A percentile compares a stretch with the other conserved stretches of the same genome.
phyloP scores from a whole-genome alignment of 2,329 filamentous ascomycete genomes.

The Juglanconis sp. region DNA sequence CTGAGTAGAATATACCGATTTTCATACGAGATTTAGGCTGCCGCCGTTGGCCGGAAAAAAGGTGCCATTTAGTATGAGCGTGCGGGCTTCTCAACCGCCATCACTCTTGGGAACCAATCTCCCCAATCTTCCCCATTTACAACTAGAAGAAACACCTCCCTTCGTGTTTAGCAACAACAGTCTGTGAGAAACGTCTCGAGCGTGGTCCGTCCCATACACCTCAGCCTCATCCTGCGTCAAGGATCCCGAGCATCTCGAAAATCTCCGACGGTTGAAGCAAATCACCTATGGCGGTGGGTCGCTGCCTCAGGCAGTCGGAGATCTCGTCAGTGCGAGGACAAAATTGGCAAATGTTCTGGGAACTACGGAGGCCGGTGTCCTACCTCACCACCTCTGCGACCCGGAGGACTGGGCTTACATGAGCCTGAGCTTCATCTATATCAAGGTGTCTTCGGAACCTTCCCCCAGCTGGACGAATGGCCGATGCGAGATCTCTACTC shows the following conservation, averaged over 20 bases:
- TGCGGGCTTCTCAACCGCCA: too few relatives aligned
- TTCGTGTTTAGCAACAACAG: too few relatives aligned
- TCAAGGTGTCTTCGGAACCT: conserved; percentile 26
- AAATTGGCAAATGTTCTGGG: conserved; percentile 24
- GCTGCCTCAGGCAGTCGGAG: conserved; percentile 23
- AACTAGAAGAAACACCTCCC: too few relatives aligned
- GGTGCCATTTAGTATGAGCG: too few relatives aligned
- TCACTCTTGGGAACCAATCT: too few relatives aligned
- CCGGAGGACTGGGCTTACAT: conserved; percentile 29
- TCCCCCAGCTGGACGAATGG: conserved; percentile 27
- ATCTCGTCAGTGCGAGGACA: conserved; percentile 23
- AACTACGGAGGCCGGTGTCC: conserved; percentile 25
- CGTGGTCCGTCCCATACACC: too few relatives aligned
- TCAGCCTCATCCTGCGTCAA: conserved; percentile 3
- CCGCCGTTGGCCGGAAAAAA: too few relatives aligned
- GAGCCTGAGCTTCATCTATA: conserved; percentile 21
- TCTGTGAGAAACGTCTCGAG: too few relatives aligned
- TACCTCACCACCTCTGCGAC: conserved; percentile 18
- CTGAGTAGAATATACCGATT: too few relatives aligned
- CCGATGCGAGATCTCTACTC: conserved; percentile 33
- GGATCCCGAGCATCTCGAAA: conserved; percentile 3
- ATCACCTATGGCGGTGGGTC: conserved; percentile 25
- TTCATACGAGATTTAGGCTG: too few relatives aligned
- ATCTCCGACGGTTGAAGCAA: conserved; percentile 13
- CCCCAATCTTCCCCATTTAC: too few relatives aligned